Percentiles rank a stretch among this genome's conserved stretches.
These are phyloP conservation scores for Xylaria cubensis DNA, from an alignment of 495 filamentous ascomycete genomes.

Conservation along the genomic window DNA sequence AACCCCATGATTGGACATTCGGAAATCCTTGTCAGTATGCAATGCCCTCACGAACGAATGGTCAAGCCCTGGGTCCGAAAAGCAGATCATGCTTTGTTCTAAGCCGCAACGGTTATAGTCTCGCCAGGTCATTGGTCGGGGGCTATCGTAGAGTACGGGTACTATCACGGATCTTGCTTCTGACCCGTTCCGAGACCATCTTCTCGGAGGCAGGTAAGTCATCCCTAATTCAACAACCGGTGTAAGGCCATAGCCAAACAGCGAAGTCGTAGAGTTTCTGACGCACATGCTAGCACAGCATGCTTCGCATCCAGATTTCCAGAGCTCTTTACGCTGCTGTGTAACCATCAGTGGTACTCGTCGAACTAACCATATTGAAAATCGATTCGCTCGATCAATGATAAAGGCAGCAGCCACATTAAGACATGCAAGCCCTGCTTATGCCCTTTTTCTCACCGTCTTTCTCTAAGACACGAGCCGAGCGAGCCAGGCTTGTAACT, in stretches of 20 bases:
- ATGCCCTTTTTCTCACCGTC: slow-evolving; percentile 28
- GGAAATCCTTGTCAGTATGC: slow-evolving; percentile 19
- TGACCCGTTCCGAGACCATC: slow-evolving; percentile 33
- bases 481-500: slow-evolving; percentile 11
- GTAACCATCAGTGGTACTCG: slow-evolving; percentile 21
- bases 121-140: slow-evolving; percentile 40
- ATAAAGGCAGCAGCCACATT: slow-evolving; percentile 17
- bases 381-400: slow-evolving; percentile 25
- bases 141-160: slow-evolving; percentile 25
- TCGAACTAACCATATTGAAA: slow-evolving; percentile 4
- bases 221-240: slow-evolving; percentile 10
- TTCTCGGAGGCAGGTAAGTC: slow-evolving; percentile 22
- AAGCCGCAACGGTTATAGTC: slow-evolving; percentile 35
- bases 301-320: slow-evolving; percentile 22
- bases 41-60: slow-evolving; percentile 15
- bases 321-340: slow-evolving; percentile 23
- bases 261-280: slow-evolving; percentile 14
- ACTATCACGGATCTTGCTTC: slow-evolving; percentile 34
- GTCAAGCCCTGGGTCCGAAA: slow-evolving; percentile 27
- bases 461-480: slow-evolving; percentile 24
- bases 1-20: slow-evolving; percentile 16
- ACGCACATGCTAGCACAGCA: slow-evolving; percentile 22
- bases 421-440: slow-evolving; percentile 22
- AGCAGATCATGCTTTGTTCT: slow-evolving; percentile 40
- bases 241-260: slow-evolving; percentile 18